A percentile compares a stretch with the other conserved stretches of the same genome.
These are phyloP conservation scores for Allomyces javanicus DNA, from an alignment of 192 early-diverging fungal genomes.

Conservation along the genomic window DNA sequence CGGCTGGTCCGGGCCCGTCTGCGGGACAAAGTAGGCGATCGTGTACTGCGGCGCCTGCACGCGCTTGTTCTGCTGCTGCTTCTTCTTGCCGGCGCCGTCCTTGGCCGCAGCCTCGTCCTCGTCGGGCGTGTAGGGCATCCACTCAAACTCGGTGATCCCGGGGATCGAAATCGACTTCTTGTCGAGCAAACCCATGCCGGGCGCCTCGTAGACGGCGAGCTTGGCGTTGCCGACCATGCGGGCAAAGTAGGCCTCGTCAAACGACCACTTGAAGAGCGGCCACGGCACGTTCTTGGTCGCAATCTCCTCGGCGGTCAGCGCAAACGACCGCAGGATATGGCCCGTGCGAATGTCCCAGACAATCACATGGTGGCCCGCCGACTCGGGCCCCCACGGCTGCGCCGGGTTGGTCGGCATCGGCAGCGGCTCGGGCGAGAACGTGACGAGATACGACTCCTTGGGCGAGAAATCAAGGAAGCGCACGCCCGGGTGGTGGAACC, in stretches of 20 bases:
- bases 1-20: constrained; percentile 75
- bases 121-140: constrained; percentile 33
- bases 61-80: background rate
- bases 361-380: constrained; percentile 53
- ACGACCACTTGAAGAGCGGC: constrained; percentile 96
- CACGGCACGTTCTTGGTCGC: constrained; percentile 51
- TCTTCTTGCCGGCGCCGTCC: constrained; percentile 13
- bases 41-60: constrained; percentile 17
- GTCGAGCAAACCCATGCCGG: constrained; percentile 75
- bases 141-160: constrained; percentile 56
- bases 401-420: constrained; percentile 12
- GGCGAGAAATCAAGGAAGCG: constrained; percentile 83
- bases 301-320: constrained; percentile 22
- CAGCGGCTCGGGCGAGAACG: constrained; percentile 76
- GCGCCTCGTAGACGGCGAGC: constrained; percentile 83
- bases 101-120: constrained; percentile 15
- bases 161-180: constrained; percentile 82
- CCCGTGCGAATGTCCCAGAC: constrained; percentile 86
- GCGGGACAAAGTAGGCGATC: constrained; percentile 89
- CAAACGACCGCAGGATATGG: constrained; percentile 73
- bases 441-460: constrained; percentile 81
- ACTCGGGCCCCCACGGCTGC: constrained; percentile 40
- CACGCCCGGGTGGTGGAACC: constrained; percentile 79
- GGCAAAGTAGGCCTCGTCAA: constrained; percentile 85
- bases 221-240: constrained; percentile 50